These are phyloP conservation scores for Suillus plorans DNA, from an alignment of 768 basidiomycete genomes.

Conservation along the genomic window DNA sequence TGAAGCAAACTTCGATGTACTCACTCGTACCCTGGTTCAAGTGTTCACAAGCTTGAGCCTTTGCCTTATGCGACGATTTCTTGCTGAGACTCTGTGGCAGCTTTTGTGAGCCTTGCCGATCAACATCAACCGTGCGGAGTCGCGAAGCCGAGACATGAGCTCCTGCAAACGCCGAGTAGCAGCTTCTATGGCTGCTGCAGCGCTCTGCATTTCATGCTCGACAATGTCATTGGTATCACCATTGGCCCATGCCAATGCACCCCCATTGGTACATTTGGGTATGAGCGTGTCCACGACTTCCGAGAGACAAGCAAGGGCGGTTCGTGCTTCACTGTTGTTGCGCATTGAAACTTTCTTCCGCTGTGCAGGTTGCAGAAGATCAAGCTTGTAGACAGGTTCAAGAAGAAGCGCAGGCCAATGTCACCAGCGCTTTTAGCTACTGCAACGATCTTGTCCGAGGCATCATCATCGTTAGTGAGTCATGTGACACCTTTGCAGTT, in stretches of 20 bases:
- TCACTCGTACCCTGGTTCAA: too few relatives aligned
- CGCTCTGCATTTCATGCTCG: conserved; percentile 93
- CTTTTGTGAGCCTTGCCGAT: conserved; percentile 92
- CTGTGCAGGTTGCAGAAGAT: conserved; percentile 68
- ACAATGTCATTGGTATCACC: conserved; percentile 96
- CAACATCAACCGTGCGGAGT: conserved; percentile 86
- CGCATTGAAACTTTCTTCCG: conserved; percentile 87
- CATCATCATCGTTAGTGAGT: conserved; percentile 86
- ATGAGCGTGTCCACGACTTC: conserved; percentile 84
- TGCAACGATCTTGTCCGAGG: conserved; percentile 83
- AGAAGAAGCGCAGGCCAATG: conserved; percentile 87
- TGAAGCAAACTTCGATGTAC: too few relatives aligned
- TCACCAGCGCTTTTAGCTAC: conserved; percentile 88
- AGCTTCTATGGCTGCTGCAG: conserved; percentile 89
- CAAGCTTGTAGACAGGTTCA: conserved; percentile 91
- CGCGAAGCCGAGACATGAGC: conserved; percentile 89
- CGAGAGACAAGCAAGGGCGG: conserved; percentile 79
- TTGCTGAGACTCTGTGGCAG: conserved; percentile 96
- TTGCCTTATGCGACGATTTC: conserved; percentile 96
- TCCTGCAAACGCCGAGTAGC: conserved; percentile 89
- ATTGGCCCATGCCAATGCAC: conserved; percentile 69
- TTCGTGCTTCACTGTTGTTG: conserved; percentile 85
- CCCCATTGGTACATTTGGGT: conserved; percentile 77
- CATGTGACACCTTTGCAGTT: conserved; percentile 97
- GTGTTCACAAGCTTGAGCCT: conserved; percentile 63